Evolutionary conservation across 257 asterid species (phyloP).

Genomic region (Gardenia jasminoides): DNA sequence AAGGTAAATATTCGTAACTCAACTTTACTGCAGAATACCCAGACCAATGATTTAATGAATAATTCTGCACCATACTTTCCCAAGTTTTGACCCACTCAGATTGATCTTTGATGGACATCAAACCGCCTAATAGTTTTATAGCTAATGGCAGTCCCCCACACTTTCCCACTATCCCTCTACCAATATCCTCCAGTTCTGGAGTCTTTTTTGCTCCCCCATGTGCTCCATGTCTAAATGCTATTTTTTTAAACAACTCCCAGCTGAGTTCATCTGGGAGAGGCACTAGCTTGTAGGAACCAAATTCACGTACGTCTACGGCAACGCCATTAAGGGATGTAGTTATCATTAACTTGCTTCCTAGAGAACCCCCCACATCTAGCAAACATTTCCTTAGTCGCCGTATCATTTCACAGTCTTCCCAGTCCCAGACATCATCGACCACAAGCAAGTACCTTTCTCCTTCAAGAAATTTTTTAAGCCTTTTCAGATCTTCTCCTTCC

Average conservation of each 20-base stretch:
- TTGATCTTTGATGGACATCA: slow-evolving; percentile 4
- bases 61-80: background rate
- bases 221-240: slow-evolving; percentile 22
- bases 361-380: slow-evolving; percentile 15
- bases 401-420: slow-evolving; percentile 15
- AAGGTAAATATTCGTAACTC: slow-evolving; percentile 28
- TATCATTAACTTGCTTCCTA: slow-evolving; percentile 25
- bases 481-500: slow-evolving; percentile 17
- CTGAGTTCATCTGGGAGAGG: slow-evolving; percentile 8
- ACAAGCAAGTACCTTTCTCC: slow-evolving; percentile 21
- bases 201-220: background rate
- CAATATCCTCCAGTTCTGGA: background rate
- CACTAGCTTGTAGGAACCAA: background rate
- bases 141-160: slow-evolving; percentile 32
- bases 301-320: background rate
- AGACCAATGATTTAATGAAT: background rate
- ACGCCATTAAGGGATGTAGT: slow-evolving; percentile 18
- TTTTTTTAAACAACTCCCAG: slow-evolving; percentile 23
- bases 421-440: slow-evolving; percentile 28
- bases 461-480: background rate
- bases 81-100: slow-evolving; percentile 22
- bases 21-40: slow-evolving; percentile 20
- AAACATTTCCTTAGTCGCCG: slow-evolving; percentile 3
- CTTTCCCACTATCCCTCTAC: slow-evolving; percentile 11
- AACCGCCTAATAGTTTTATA: slow-evolving; percentile 11